These are phyloP conservation scores for Hericium erinaceus DNA, from an alignment of 768 basidiomycete species.

Conservation along the genomic window DNA sequence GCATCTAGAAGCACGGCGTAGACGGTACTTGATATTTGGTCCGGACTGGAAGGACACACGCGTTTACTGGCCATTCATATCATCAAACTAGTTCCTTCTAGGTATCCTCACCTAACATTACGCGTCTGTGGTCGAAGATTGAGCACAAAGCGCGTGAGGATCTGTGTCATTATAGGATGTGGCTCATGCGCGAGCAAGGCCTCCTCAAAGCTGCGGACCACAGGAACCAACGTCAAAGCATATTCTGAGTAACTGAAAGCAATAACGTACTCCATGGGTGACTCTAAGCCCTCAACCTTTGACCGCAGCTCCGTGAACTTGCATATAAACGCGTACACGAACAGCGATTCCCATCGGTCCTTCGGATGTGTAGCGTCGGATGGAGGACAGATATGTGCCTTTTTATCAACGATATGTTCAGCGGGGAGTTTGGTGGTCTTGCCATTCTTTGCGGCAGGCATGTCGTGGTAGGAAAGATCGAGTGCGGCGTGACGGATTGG, in stretches of 20 bases:
- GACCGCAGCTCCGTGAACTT: slow-evolving; percentile 69
- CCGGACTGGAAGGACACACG: slow-evolving; percentile 43
- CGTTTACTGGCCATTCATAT: slow-evolving; percentile 25
- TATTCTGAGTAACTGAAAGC: background rate
- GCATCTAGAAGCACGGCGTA: slow-evolving; percentile 60
- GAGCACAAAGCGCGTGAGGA: slow-evolving; percentile 68
- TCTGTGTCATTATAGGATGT: slow-evolving; percentile 60
- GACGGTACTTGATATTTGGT: slow-evolving; percentile 75
- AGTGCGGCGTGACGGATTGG: slow-evolving; percentile 9
- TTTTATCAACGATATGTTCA: slow-evolving; percentile 31
- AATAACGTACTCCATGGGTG: slow-evolving; percentile 71
- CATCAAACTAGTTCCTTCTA: slow-evolving; percentile 20
- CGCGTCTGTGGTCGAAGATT: slow-evolving; percentile 83
- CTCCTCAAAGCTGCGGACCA: slow-evolving; percentile 57
- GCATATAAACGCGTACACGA: slow-evolving; percentile 79
- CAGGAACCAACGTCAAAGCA: slow-evolving; percentile 3
- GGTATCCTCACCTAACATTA: slow-evolving; percentile 70
- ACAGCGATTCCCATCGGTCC: slow-evolving; percentile 81
- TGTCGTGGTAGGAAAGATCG: slow-evolving; percentile 20
- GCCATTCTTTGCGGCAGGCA: slow-evolving; percentile 19
- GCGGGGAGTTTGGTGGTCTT: slow-evolving; percentile 3
- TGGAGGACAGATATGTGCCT: slow-evolving; percentile 43
- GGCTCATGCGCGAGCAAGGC: slow-evolving; percentile 66
- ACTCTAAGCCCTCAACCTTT: slow-evolving; percentile 72
- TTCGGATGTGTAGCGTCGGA: slow-evolving; percentile 64